These are phyloP conservation scores for Solanum chiquidenum DNA, from an alignment of 257 asterid genomes.

Conservation along the genomic window DNA sequence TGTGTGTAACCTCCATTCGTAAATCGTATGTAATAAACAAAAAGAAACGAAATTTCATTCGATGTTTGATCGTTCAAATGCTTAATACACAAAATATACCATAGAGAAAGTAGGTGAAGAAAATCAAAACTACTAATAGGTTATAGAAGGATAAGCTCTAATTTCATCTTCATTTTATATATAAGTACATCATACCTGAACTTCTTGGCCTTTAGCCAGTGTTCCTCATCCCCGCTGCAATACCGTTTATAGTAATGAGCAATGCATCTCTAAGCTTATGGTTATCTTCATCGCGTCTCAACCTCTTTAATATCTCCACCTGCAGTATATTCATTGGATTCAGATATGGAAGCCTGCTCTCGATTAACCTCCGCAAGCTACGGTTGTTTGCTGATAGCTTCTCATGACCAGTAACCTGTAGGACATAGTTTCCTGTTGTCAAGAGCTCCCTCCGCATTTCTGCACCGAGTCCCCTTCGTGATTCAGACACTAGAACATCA, in stretches of 20 bases:
- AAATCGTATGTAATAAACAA: neutral
- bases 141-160: neutral
- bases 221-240: slow-evolving; percentile 98
- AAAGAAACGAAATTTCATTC: neutral
- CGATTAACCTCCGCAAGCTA: slow-evolving; percentile 62
- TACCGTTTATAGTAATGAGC: slow-evolving; percentile 82
- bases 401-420: slow-evolving; percentile 70
- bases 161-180: neutral
- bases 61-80: neutral
- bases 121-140: neutral
- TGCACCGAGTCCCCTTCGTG: slow-evolving; percentile 55
- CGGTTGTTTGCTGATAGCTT: slow-evolving; percentile 64
- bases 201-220: slow-evolving; percentile 38
- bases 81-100: neutral
- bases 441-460: slow-evolving; percentile 68
- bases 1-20: neutral
- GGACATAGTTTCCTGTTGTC: slow-evolving; percentile 58
- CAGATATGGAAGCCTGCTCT: slow-evolving; percentile 89
- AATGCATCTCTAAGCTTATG: slow-evolving; percentile 71
- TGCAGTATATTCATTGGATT: slow-evolving; percentile 91
- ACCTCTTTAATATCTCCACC: slow-evolving; percentile 84
- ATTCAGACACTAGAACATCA: slow-evolving; percentile 67
- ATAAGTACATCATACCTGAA: neutral
- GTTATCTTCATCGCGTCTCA: slow-evolving; percentile 66
- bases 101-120: neutral